Evolutionary conservation across 2,329 filamentous ascomycete species (phyloP).

Genomic region (Shiraia sp.): DNA sequence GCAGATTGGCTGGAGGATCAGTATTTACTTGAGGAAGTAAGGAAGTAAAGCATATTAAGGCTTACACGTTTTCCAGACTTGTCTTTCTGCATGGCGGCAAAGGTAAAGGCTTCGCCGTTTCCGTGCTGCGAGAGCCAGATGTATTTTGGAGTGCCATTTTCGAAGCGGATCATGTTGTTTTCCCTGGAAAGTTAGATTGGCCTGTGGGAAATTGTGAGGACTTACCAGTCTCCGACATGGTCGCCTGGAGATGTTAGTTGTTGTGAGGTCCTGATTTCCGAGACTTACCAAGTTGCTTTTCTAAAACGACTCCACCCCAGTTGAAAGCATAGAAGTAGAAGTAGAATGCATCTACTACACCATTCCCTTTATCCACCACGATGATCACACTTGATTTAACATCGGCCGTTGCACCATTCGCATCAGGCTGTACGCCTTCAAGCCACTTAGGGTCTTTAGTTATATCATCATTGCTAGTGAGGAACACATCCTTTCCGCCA

Average conservation of each 20-base stretch:
- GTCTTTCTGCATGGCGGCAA: slow-evolving; percentile 57
- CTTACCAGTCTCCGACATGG: slow-evolving; percentile 64
- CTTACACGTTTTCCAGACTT: slow-evolving; percentile 46
- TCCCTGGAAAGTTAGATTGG: slow-evolving; percentile 50
- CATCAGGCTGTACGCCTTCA: slow-evolving; percentile 55
- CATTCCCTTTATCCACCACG: slow-evolving; percentile 57
- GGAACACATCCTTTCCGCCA: slow-evolving; percentile 36
- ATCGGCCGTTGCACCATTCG: slow-evolving; percentile 50
- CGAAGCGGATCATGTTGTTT: slow-evolving; percentile 67
- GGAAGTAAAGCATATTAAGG: too few relatives aligned
- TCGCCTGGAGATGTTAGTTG: slow-evolving; percentile 37
- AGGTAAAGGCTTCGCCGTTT: slow-evolving; percentile 63
- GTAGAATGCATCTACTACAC: slow-evolving; percentile 61
- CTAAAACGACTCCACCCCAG: slow-evolving; percentile 54
- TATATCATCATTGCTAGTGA: slow-evolving; percentile 45
- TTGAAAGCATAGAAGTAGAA: slow-evolving; percentile 63
- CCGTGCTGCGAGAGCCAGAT: slow-evolving; percentile 66
- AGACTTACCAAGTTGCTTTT: slow-evolving; percentile 34
- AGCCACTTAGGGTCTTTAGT: slow-evolving; percentile 44
- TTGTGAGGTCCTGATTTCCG: not conserved
- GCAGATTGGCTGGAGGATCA: slow-evolving; percentile 47
- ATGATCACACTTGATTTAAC: slow-evolving; percentile 57
- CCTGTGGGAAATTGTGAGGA: not conserved
- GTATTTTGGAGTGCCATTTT: slow-evolving; percentile 55
- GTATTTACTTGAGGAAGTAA: slow-evolving; percentile 1